These are phyloP conservation scores for Exserohilum rostratum DNA, from an alignment of 2,329 filamentous ascomycete genomes.

Conservation along the genomic window DNA sequence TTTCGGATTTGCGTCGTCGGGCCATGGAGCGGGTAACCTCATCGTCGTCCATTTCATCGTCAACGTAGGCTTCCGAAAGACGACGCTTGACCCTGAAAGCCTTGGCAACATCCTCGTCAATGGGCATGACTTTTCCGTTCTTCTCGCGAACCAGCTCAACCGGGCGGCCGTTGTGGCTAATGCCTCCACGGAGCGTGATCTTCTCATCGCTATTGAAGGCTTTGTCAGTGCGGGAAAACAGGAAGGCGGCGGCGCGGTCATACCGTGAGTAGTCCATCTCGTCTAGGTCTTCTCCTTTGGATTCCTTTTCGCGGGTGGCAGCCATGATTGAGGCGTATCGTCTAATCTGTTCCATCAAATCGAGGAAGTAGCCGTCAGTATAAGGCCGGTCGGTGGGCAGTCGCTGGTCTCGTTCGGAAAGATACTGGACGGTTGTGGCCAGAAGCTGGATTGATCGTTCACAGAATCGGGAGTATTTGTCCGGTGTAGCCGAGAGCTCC, in stretches of 20 bases:
- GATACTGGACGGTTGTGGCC: slow-evolving; percentile 83
- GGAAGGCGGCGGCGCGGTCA: slow-evolving; percentile 31
- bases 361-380: slow-evolving; percentile 95
- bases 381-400: slow-evolving; percentile 87
- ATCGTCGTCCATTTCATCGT: slow-evolving; percentile 78
- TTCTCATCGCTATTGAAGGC: slow-evolving; percentile 64
- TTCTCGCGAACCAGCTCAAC: slow-evolving; percentile 83
- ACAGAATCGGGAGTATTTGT: slow-evolving; percentile 85
- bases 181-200: slow-evolving; percentile 79
- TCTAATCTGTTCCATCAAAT: slow-evolving; percentile 91
- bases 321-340: slow-evolving; percentile 86
- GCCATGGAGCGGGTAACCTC: slow-evolving; percentile 92
- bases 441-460: slow-evolving; percentile 88
- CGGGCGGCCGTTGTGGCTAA: slow-evolving; percentile 80
- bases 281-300: slow-evolving; percentile 59
- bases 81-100: slow-evolving; percentile 65
- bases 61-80: slow-evolving; percentile 44
- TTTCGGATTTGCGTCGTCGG: slow-evolving; percentile 90
- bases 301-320: slow-evolving; percentile 71
- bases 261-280: slow-evolving; percentile 59
- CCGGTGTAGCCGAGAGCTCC: slow-evolving; percentile 72
- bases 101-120: slow-evolving; percentile 64
- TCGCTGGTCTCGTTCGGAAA: slow-evolving; percentile 85
- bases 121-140: slow-evolving; percentile 78
- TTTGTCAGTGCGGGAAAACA: slow-evolving; percentile 33